Base-by-base conservation (phyloP, 805 yeast species). In the Lipomyces sp. region DNA sequence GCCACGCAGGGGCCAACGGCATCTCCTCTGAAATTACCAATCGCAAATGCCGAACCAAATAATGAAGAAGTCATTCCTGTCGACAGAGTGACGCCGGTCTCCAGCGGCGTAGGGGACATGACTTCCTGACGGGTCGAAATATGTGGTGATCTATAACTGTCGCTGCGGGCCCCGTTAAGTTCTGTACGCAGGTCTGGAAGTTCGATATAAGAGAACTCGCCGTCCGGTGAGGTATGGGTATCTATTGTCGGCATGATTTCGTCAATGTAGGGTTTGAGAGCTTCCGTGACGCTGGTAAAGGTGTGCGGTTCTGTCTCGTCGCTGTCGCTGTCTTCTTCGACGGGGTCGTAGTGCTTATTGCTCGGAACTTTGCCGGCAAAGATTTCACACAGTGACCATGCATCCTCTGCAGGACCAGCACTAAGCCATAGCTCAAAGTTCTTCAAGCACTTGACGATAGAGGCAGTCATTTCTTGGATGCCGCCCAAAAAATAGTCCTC, bases 401-500 rank as follows among this genome's bases (percentile, higher is more conserved):
- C 60, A 33, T 52, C 40, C 11, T 13, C 51, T 1, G 55, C 52
- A 1, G 62, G 31, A 0, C 66, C 68, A 3, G 62, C 49, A 0
- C 55, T 61, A 50, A 79, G 71, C 82, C 82, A 79, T 0, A 39
- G 16, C 6, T 70, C 53, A 19, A 79, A 59, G 2, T 63, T 63
- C 0, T 64, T 56, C 3, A 73, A 21, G 53, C 84, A 80, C 18
- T 54, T 61, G 13, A 63, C 55, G 0, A 72, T 65, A 1, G 80
- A 68, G 33, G 62, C 55, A 1, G 70, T 63, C 47, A 79, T 72
- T 39, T 80, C 83, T 28, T 70, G 68, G 8, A 78, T 44, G 0
- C 84, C 84, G 1, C 84, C 84, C 39, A 74, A 68, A 46, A 65
- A 76, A 51, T 80, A 80, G 23, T 66, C 67, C 36, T 77, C 79